Evolutionary conservation across 345 rosid species (phyloP).

Genomic region (Iberis pinnata): DNA sequence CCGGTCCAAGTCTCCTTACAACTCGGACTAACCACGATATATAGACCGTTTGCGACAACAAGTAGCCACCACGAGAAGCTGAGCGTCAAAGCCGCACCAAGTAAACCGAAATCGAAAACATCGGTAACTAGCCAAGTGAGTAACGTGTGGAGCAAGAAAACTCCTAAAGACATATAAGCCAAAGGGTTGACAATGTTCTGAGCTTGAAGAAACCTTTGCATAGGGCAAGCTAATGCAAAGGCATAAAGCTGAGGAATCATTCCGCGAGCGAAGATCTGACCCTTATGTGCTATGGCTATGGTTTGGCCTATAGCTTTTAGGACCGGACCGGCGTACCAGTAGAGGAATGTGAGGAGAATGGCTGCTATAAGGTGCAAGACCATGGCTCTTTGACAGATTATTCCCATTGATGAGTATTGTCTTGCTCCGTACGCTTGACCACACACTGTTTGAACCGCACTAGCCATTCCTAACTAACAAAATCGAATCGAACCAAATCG

Average conservation of each 20-base stretch:
- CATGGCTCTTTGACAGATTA: constrained; percentile 88
- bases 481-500: too few species aligned
- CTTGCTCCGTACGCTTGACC: constrained; percentile 93
- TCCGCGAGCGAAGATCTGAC: constrained; percentile 66
- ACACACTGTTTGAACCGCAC: constrained; percentile 92
- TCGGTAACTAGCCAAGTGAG: constrained; percentile 54
- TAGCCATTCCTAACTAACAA: constrained; percentile 81
- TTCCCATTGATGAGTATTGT: constrained; percentile 65
- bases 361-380: constrained; percentile 71
- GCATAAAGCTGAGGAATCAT: constrained; percentile 79
- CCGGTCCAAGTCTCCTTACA: constrained; percentile 87
- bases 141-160: constrained; percentile 58
- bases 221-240: constrained; percentile 67
- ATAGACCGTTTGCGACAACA: constrained; percentile 39
- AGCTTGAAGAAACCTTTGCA: constrained; percentile 92
- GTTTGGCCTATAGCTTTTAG: constrained; percentile 63
- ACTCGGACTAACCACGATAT: constrained; percentile 55
- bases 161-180: constrained; percentile 71
- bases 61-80: constrained; percentile 87
- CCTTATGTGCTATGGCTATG: constrained; percentile 47
- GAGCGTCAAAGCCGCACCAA: constrained; percentile 63
- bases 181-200: constrained; percentile 92
- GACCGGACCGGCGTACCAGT: constrained; percentile 57
- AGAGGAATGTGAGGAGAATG: constrained; percentile 53
- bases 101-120: constrained; percentile 50